Conservation (phyloP, 441 rosid species). For the Lepidium campestre region DNA sequence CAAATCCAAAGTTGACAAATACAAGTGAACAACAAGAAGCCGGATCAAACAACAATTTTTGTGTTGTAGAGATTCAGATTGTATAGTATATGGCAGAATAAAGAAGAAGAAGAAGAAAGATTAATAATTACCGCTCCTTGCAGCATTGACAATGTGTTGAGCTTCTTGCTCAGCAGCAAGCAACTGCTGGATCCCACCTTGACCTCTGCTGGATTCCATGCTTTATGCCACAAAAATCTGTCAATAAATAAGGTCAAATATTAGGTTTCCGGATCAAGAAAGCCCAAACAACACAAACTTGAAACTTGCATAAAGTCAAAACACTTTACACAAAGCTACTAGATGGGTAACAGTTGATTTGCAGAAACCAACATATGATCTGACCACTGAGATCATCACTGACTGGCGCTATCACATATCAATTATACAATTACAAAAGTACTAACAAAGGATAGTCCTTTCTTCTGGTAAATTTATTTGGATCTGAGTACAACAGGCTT, state of each 20-base stretch:
- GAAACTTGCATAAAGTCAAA: background rate
- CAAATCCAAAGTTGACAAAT: background rate
- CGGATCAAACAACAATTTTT: background rate
- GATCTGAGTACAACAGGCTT: background rate
- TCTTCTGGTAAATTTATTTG: background rate
- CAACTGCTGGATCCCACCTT: constrained; percentile 80
- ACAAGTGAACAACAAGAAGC: background rate
- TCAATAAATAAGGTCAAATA: background rate
- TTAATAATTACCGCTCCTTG: constrained; percentile 44
- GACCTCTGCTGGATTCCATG: constrained; percentile 70
- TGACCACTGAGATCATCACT: background rate
- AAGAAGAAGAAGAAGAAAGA: background rate
- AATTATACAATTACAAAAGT: background rate
- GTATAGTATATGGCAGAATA: background rate
- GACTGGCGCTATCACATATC: background rate
- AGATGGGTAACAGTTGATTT: background rate
- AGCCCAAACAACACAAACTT: background rate
- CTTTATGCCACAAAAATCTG: constrained; percentile 10
- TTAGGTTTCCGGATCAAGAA: background rate
- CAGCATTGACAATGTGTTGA: constrained; percentile 80
- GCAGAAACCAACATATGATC: background rate
- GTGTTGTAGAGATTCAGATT: background rate
- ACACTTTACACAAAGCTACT: background rate
- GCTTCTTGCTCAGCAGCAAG: constrained; percentile 94
- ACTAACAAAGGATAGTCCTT: background rate